Conservation (phyloP, 2,329 filamentous ascomycete species). For the Paramyrothecium roridum region DNA sequence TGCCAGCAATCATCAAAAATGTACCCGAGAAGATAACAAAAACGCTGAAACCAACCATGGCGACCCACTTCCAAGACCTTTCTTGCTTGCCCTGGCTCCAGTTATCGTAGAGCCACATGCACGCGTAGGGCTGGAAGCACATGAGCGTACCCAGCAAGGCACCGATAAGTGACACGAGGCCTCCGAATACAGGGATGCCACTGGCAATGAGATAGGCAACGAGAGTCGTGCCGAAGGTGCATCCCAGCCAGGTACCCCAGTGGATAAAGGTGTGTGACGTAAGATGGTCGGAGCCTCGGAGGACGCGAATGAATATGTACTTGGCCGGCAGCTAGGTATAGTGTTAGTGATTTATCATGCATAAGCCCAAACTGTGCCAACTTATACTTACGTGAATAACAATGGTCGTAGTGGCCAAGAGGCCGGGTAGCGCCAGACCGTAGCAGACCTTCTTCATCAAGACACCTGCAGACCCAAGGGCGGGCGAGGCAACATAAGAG, state of each 20-base stretch:
- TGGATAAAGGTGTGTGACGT: conserved; percentile 29
- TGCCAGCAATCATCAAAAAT: conserved; percentile 21
- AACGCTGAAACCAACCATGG: too few relatives aligned
- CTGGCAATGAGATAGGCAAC: conserved; percentile 16
- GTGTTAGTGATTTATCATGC: too few relatives aligned
- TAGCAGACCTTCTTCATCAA: background rate
- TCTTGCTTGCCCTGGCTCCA: conserved; percentile 15
- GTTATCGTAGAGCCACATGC: conserved; percentile 16
- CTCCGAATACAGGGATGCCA: conserved; percentile 22
- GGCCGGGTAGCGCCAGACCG: background rate
- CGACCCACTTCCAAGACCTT: too few relatives aligned
- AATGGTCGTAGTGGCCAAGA: conserved; percentile 31
- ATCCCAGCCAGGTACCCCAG: conserved; percentile 32
- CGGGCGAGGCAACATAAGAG: conserved; percentile 22
- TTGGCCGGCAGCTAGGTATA: conserved; percentile 36
- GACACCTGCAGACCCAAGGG: conserved; percentile 13
- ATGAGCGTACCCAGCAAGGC: conserved; percentile 23
- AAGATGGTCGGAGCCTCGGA: conserved; percentile 31
- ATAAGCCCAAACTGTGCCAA: too few relatives aligned
- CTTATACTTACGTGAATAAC: too few relatives aligned
- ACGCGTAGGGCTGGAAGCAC: conserved; percentile 22
- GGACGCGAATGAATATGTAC: conserved; percentile 35
- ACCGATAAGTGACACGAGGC: conserved; percentile 29
- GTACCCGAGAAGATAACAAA: conserved; percentile 17
- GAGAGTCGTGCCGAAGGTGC: conserved; percentile 15